A percentile compares a stretch with the other conserved stretches of the same genome.
phyloP scores from a whole-genome alignment of 1,139 yeast genomes.

The Yueomyces sp. region DNA sequence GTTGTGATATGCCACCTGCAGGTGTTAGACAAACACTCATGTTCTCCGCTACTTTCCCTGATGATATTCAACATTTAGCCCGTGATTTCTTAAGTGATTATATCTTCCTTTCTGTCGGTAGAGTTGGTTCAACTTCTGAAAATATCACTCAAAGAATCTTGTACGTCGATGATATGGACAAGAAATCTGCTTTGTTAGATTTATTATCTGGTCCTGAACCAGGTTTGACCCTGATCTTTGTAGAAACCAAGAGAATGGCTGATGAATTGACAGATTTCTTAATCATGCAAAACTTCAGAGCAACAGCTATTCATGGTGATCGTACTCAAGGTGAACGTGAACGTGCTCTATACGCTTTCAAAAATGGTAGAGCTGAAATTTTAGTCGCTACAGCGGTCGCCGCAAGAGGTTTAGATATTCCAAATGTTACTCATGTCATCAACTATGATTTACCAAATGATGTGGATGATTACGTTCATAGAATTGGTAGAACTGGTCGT shows the following conservation, averaged over 20 bases:
- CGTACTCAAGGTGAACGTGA: conserved; percentile 97
- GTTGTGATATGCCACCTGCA: conserved; percentile 93
- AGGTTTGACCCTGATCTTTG: conserved; percentile 85
- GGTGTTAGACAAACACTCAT: conserved; percentile 87
- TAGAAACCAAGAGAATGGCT: conserved; percentile 98
- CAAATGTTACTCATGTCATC: conserved; percentile 94
- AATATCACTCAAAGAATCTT: conserved; percentile 90
- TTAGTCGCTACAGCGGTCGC: conserved; percentile 93
- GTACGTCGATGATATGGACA: conserved; percentile 91
- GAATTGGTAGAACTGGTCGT: conserved; percentile 99
- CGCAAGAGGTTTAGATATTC: conserved; percentile 96
- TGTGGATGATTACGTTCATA: conserved; percentile 96
- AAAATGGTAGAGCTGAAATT: conserved; percentile 46
- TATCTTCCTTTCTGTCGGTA: conserved; percentile 91
- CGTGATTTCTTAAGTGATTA: conserved; percentile 93
- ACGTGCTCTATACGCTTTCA: conserved; percentile 67
- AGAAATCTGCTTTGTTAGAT: conserved; percentile 84
- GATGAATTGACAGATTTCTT: conserved; percentile 88
- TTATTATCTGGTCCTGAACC: conserved; percentile 59
- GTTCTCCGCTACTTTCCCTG: conserved; percentile 99
- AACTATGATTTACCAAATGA: conserved; percentile 95
- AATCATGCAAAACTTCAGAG: conserved; percentile 82
- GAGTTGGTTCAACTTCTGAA: conserved; percentile 96
- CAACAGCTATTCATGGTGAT: conserved; percentile 98
- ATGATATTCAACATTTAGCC: conserved; percentile 92